phyloP scores from a whole-genome alignment of 805 yeast genomes.

The Monosporozyma aerobia region DNA sequence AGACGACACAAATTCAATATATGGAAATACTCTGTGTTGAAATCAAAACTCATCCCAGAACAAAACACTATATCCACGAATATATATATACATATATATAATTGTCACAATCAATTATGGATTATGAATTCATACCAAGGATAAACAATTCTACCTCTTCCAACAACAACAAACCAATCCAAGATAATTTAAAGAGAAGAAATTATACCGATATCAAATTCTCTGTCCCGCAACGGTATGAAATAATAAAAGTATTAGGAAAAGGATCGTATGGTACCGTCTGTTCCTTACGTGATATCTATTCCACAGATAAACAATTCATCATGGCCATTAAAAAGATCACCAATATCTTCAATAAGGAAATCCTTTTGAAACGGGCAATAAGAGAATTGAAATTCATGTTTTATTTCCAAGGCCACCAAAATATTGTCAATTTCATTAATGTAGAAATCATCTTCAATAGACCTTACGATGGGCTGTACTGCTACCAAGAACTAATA shows the following conservation, averaged over 20 bases:
- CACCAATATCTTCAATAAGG: slow-evolving; percentile 55
- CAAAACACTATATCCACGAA: no score
- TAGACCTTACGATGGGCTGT: slow-evolving; percentile 73
- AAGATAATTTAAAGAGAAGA: slow-evolving; percentile 5
- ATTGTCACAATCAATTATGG: no score
- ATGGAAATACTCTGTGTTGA: no score
- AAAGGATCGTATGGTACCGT: slow-evolving; percentile 85
- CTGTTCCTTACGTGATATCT: slow-evolving; percentile 49
- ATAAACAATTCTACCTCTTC: slow-evolving; percentile 82
- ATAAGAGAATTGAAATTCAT: slow-evolving; percentile 73
- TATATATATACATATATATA: no score
- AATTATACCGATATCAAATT: slow-evolving; percentile 48
- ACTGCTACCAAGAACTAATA: slow-evolving; percentile 78
- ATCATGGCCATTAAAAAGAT: slow-evolving; percentile 74
- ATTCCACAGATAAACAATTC: background rate
- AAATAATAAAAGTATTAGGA: slow-evolving; percentile 52
- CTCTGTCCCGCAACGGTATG: slow-evolving; percentile 52
- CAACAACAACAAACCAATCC: slow-evolving; percentile 28
- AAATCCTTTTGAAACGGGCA: slow-evolving; percentile 66
- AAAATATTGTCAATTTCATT: slow-evolving; percentile 62
- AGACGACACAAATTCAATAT: background rate
- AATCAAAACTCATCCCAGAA: no score
- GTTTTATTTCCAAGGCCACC: slow-evolving; percentile 79
- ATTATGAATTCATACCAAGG: slow-evolving; percentile 62
- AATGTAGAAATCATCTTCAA: slow-evolving; percentile 63